Percentiles rank a stretch among this genome's conserved stretches.
Evolutionary conservation across 345 rosid species (phyloP).

Genomic region (Populus ilicifolia): DNA sequence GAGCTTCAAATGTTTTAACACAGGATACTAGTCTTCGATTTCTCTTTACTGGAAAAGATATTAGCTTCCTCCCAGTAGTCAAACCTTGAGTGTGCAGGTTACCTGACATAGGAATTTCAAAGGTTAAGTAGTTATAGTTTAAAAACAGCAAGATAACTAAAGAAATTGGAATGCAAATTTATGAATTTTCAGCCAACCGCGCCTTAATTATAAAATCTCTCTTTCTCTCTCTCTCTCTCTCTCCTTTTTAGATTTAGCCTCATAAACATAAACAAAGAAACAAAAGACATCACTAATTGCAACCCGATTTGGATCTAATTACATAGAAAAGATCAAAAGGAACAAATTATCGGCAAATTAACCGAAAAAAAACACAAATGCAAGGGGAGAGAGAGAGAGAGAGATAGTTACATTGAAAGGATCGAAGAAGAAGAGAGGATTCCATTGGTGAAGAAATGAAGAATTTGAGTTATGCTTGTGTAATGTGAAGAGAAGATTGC

Average conservation of each 20-base stretch:
- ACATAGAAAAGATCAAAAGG: not conserved
- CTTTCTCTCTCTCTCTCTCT: not conserved
- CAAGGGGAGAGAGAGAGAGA: conserved; percentile 5
- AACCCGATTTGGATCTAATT: not conserved
- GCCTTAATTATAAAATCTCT: not conserved
- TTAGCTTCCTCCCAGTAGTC: conserved; percentile 16
- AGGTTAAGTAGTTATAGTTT: not conserved
- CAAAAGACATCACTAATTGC: conserved; percentile 1
- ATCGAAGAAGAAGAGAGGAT: conserved; percentile 61
- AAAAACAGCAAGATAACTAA: not conserved
- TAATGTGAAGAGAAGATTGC: not conserved
- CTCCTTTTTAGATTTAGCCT: not conserved
- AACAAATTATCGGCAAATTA: not conserved
- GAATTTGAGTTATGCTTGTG: not conserved
- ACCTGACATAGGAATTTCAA: conserved; percentile 16
- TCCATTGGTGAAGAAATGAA: conserved; percentile 46
- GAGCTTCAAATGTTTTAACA: conserved; percentile 46
- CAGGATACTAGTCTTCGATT: conserved; percentile 28
- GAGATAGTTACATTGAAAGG: conserved; percentile 49
- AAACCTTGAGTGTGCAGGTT: conserved; percentile 29
- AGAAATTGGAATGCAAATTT: not conserved
- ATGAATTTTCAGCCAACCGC: not conserved
- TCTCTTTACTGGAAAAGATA: conserved; percentile 22
- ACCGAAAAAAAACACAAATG: not conserved
- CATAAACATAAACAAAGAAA: not conserved